Evolutionary conservation across 2,329 filamentous ascomycete genomes (phyloP), one percentile per base, ranked within the genome.

Genomic region (Colletotrichum cereale): DNA sequence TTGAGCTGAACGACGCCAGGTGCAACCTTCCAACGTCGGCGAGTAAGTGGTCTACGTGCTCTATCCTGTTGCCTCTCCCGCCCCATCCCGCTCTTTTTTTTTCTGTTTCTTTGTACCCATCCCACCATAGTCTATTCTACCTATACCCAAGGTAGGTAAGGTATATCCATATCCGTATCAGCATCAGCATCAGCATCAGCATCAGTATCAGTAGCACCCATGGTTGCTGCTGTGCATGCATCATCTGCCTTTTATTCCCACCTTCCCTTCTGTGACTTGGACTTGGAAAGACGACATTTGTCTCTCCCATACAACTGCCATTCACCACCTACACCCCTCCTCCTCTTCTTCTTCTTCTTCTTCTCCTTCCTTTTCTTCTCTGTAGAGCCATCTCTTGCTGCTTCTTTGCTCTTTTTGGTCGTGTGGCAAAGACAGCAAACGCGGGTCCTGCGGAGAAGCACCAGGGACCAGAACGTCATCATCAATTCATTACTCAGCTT

Each of bases 41-140:
- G 60, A 62, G 44, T 62, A 57, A 57, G 53, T 40, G n/a, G 53
- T 38, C 6, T 24, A 62, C 60, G 60, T 52, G 44, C 31, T 50
- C 47, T n/a, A n/a, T 38, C 36, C 60, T 62, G 60, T 11, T 62
- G 60, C 60, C 60, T 62, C 47, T 52, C 21, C 60, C 60, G 44
- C 60, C 40, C 47, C 60, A 50, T 12, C 57, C 11, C 18, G 24
- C 36, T 42, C 5, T 10, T 31, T 10, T 44, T 31, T 10, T 44
- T 2, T 24, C n/a, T 26, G 7, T 57, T 12, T 29, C 5, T 52
- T n/a, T 10, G 14, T 40, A 40, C 5, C 42, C 12, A n/a, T 44
- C 18, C 7, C 36, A 38, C n/a, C n/a, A n/a, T n/a, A n/a, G n/a
- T 7, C 12, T 44, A 10, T 18, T 18, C 42, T 44, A 44, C 18